Base-by-base conservation (phyloP, 2,329 filamentous ascomycete genomes). In the Verticillium isaacii region DNA sequence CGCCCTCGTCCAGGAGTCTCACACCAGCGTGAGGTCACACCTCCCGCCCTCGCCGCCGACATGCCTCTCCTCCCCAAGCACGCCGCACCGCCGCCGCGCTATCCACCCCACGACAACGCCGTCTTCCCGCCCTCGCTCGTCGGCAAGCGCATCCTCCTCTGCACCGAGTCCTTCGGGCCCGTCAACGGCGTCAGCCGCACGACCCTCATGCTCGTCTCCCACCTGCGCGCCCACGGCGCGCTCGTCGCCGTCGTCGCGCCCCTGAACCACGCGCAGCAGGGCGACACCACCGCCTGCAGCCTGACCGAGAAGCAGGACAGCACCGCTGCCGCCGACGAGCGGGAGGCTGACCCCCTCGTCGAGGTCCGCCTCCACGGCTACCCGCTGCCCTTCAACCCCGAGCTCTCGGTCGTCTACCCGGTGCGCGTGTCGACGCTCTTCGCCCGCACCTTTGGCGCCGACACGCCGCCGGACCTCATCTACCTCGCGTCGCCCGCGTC, bases 151-250 rank as follows among this genome's bases (percentile, higher is more conserved):
- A 80, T 91, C 64, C 74, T 91, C 8, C 80, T 91, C 8, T 89
- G 87, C 64, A 90, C 88, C 15, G 89, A 91, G 70, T 90, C 87
- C 0, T 88, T 90, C 62, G 88, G 88, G 3, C 88, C 88, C 0
- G 86, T 91, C 70, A 91, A 91, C 69, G 88, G 89, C n/a, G 88
- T 91, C 56, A 89, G 85, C 68, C 81, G 87, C 64, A 91, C 88
- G 5, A 91, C 89, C 0, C 77, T 87, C 67, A 89, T 87, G 78
- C 80, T 91, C 59, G 85, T 91, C 60, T 84, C 86, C 70, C 88
- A 90, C 66, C 77, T 91, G 23, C 82, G 86, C 61, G 76, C 76
- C n/a, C 77, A 90, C 66, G 88, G 86, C 23, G 87, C 83, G 12
- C 80, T 86, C 19, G 83, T 91, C 58, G 85, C 86, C 9, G 85